Evolutionary conservation across 1,284 basidiomycete genomes (phyloP).

Genomic region (Papiliotrema flavescens): DNA sequence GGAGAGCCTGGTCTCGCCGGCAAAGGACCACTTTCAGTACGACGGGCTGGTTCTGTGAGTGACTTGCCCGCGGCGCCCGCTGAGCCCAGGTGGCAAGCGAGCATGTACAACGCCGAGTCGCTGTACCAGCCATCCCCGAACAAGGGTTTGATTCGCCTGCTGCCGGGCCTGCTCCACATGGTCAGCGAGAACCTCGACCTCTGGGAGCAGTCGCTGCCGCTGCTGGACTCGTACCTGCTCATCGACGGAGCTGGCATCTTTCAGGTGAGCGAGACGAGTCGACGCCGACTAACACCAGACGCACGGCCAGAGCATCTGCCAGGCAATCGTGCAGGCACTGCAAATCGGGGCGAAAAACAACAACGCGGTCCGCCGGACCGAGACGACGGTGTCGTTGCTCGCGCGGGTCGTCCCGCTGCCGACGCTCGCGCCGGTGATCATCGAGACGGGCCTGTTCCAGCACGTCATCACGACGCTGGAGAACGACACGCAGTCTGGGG

Average conservation of each 20-base stretch:
- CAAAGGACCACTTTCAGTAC: slow-evolving; percentile 68
- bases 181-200: slow-evolving; percentile 71
- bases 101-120: slow-evolving; percentile 64
- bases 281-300: background rate
- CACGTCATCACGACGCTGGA: slow-evolving; percentile 42
- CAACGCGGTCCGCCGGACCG: slow-evolving; percentile 24
- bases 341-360: slow-evolving; percentile 26
- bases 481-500: slow-evolving; percentile 46
- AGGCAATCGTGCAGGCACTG: slow-evolving; percentile 33
- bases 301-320: slow-evolving; percentile 32
- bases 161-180: slow-evolving; percentile 62
- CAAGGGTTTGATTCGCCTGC: slow-evolving; percentile 60
- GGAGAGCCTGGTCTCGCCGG: slow-evolving; percentile 65
- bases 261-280: slow-evolving; percentile 55
- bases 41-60: slow-evolving; percentile 63
- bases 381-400: slow-evolving; percentile 32
- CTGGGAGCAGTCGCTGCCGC: slow-evolving; percentile 61
- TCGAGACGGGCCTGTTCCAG: slow-evolving; percentile 42
- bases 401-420: slow-evolving; percentile 31
- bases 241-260: slow-evolving; percentile 65
- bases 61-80: background rate
- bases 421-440: slow-evolving; percentile 32
- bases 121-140: slow-evolving; percentile 51
- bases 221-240: slow-evolving; percentile 78
- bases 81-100: slow-evolving; percentile 59